Percentiles rank a stretch among this genome's conserved stretches.
Conservation (phyloP, 805 yeast genomes). For the Yueomyces sp. region DNA sequence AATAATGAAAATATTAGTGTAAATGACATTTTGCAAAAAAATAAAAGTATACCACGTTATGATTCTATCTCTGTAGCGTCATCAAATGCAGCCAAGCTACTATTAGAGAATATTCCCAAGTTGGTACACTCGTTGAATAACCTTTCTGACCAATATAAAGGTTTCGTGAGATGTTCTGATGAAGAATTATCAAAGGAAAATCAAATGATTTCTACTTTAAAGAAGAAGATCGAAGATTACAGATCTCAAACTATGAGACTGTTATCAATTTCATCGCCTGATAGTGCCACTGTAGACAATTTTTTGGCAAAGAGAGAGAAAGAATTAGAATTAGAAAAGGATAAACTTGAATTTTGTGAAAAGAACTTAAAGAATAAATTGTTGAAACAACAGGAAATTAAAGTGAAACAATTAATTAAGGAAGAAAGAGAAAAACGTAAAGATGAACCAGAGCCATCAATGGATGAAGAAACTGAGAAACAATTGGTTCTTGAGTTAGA, state of each 20-base stretch:
- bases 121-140: constrained; percentile 21
- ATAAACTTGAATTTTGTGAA: constrained; percentile 9
- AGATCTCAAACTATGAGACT: constrained; percentile 20
- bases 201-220: constrained; percentile 12
- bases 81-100: constrained; percentile 20
- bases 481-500: constrained; percentile 24
- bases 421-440: constrained; percentile 5
- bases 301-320: constrained; percentile 6
- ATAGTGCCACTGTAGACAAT: constrained; percentile 58
- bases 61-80: not conserved
- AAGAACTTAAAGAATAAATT: constrained; percentile 12
- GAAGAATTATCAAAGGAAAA: constrained; percentile 25
- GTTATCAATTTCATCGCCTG: constrained; percentile 42
- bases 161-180: constrained; percentile 33
- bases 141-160: constrained; percentile 41
- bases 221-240: constrained; percentile 9
- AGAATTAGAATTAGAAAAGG: constrained; percentile 1
- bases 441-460: not conserved
- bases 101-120: constrained; percentile 17
- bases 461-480: constrained; percentile 9
- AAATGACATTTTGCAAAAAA: constrained; percentile 3
- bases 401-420: constrained; percentile 2
- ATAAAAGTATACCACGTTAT: too few species aligned
- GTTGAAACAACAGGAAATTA: constrained; percentile 21
- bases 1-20: constrained; percentile 23